Conservation (phyloP, 2,329 filamentous ascomycete genomes). For the Colletotrichum tropicicola region DNA sequence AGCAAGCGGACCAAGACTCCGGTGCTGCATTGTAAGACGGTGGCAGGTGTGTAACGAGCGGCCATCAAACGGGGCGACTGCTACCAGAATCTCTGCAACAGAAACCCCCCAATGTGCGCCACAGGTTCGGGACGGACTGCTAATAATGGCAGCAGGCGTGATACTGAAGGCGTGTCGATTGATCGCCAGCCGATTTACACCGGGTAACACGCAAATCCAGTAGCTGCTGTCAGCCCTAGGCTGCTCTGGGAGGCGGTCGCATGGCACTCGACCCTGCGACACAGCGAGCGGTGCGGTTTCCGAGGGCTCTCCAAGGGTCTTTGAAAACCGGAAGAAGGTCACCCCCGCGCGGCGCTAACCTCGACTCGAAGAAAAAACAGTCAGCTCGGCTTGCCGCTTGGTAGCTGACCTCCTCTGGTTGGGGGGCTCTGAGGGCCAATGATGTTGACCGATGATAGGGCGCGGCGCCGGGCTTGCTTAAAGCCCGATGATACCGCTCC, state of each 20-base stretch:
- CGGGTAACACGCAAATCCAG: neutral
- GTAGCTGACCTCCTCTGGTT: neutral
- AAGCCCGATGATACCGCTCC: neutral
- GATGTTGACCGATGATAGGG: neutral
- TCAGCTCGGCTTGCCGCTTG: neutral
- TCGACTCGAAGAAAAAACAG: neutral
- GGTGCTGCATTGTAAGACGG: neutral
- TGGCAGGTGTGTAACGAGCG: neutral
- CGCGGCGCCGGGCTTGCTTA: neutral
- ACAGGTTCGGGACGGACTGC: slow-evolving; percentile 1
- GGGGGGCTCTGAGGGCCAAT: neutral
- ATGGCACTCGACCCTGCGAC: neutral
- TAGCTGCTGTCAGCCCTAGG: slow-evolving; percentile 22
- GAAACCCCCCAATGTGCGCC: neutral
- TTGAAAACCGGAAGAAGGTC: neutral
- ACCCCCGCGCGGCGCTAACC: neutral
- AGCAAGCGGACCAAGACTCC: neutral
- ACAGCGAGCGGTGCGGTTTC: neutral
- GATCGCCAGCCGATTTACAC: slow-evolving; percentile 19
- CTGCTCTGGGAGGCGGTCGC: slow-evolving; percentile 11
- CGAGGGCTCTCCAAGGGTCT: neutral
- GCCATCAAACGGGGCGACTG: neutral
- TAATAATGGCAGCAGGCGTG: slow-evolving; percentile 1
- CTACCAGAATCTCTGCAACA: neutral
- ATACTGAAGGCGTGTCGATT: slow-evolving; percentile 2